Percentiles rank a stretch among this genome's conserved stretches.
Conservation (phyloP, 306 rosid species). For the Dryas alaskensis region DNA sequence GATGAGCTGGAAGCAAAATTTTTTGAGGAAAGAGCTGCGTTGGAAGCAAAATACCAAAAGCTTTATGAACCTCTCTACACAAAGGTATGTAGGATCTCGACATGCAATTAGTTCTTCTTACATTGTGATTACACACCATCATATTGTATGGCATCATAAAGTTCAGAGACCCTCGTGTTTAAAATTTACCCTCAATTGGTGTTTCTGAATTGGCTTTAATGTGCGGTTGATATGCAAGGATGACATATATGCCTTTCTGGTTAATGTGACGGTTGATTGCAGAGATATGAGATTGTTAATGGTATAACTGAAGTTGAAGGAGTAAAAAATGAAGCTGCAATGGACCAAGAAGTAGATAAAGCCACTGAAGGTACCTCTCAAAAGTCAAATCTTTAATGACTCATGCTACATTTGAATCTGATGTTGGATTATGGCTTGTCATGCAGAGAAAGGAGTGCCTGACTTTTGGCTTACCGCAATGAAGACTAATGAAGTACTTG, state of each 20-base stretch:
- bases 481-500: constrained; percentile 73
- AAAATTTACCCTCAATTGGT: background rate
- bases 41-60: constrained; percentile 82
- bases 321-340: constrained; percentile 28
- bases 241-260: constrained; percentile 6
- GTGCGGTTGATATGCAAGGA: constrained; percentile 18
- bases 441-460: constrained; percentile 76
- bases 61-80: constrained; percentile 63
- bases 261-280: constrained; percentile 27
- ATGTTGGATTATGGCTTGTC: constrained; percentile 21
- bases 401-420: constrained; percentile 22
- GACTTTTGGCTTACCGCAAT: constrained; percentile 77
- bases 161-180: background rate
- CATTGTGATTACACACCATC: background rate
- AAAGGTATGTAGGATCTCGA: constrained; percentile 36
- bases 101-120: background rate
- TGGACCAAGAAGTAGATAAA: constrained; percentile 40
- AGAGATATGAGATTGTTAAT: constrained; percentile 69
- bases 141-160: constrained; percentile 11
- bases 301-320: constrained; percentile 66
- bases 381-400: constrained; percentile 8
- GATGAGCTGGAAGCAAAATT: constrained; percentile 66
- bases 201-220: background rate
- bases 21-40: constrained; percentile 79
- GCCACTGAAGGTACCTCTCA: constrained; percentile 41